Conservation (phyloP, 225 moss, liverwort and hornwort species). For the Polytrichum commune region DNA sequence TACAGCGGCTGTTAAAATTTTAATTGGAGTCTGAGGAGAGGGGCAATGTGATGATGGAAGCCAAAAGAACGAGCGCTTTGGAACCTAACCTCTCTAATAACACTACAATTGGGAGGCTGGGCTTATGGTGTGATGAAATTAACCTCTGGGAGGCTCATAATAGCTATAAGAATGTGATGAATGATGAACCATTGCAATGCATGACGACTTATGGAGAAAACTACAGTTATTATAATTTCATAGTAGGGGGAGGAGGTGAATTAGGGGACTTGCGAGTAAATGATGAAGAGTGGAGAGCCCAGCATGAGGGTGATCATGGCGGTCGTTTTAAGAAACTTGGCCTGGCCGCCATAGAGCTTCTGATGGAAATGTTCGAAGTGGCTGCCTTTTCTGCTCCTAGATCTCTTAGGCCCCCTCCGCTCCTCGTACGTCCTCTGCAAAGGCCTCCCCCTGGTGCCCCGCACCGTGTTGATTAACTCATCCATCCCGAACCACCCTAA, state of each 20-base stretch:
- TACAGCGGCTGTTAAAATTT: no score
- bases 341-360: constrained; percentile 20
- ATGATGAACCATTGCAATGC: not conserved
- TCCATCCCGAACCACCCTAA: constrained; percentile 29
- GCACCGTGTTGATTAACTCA: constrained; percentile 19
- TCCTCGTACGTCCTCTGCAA: constrained; percentile 32
- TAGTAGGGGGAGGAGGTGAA: not conserved
- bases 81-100: not conserved
- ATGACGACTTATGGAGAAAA: not conserved
- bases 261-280: constrained; percentile 50
- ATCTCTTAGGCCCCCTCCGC: constrained; percentile 33
- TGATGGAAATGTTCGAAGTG: constrained; percentile 37
- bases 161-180: not conserved
- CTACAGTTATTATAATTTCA: no score
- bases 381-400: constrained; percentile 7
- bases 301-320: constrained; percentile 54
- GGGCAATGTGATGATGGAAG: not conserved
- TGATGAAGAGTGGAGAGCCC: constrained; percentile 47
- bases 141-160: not conserved
- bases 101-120: not conserved
- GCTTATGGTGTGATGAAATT: not conserved
- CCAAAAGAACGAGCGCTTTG: not conserved
- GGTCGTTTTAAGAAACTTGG: constrained; percentile 48
- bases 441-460: constrained; percentile 36
- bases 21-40: no score